Evolutionary conservation across 2,329 filamentous ascomycete genomes (phyloP).

Genomic region (Fusarium sp.): DNA sequence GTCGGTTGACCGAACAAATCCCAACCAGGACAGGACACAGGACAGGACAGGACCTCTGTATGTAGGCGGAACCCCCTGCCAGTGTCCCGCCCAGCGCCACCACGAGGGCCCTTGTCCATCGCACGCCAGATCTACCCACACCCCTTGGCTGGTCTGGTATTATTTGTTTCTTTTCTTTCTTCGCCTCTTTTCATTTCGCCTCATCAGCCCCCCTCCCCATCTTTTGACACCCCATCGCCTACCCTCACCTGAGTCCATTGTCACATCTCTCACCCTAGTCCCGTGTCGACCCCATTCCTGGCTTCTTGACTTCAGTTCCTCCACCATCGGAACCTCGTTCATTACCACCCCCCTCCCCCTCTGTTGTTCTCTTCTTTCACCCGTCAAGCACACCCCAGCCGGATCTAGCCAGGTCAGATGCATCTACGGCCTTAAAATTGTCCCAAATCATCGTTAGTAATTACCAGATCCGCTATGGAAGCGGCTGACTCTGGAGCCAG

Average conservation of each 20-base stretch:
- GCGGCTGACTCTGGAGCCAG: slow-evolving; percentile 53
- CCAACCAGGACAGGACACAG: slow-evolving; percentile 33
- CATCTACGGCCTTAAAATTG: slow-evolving; percentile 51
- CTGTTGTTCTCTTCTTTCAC: slow-evolving; percentile 33
- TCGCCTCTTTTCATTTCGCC: slow-evolving; percentile 42
- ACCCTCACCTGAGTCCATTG: slow-evolving; percentile 46
- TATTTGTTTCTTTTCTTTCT: slow-evolving; percentile 41
- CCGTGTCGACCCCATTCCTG: slow-evolving; percentile 47
- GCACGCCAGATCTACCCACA: slow-evolving; percentile 50
- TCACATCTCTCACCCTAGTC: slow-evolving; percentile 45
- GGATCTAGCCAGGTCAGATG: slow-evolving; percentile 52
- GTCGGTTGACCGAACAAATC: slow-evolving; percentile 32
- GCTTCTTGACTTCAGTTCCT: slow-evolving; percentile 40
- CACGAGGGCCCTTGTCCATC: slow-evolving; percentile 50
- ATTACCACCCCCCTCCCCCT: slow-evolving; percentile 38
- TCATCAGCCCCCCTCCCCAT: slow-evolving; percentile 39
- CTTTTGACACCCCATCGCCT: slow-evolving; percentile 40
- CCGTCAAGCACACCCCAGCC: slow-evolving; percentile 42
- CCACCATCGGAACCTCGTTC: slow-evolving; percentile 37
- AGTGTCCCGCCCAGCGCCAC: slow-evolving; percentile 50
- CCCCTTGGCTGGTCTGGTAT: slow-evolving; percentile 39
- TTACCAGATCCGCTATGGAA: slow-evolving; percentile 55
- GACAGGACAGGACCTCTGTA: too few species aligned
- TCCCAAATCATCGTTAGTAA: slow-evolving; percentile 52
- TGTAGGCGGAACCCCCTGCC: slow-evolving; percentile 36